Conservation (phyloP, 441 rosid genomes). For the Rhodomyrtus psidioides region DNA sequence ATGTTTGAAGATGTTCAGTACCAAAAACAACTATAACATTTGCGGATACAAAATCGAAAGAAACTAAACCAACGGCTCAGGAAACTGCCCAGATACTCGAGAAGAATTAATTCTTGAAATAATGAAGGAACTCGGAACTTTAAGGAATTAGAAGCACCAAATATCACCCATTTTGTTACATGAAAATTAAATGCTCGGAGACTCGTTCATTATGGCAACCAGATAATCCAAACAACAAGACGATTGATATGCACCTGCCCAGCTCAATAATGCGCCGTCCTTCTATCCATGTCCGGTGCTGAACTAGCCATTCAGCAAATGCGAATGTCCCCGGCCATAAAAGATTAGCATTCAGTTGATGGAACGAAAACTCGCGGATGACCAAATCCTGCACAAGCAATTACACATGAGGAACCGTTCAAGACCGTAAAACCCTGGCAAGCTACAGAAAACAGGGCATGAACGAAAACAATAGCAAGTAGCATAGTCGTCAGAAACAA, state of each 20-base stretch:
- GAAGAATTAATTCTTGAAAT: no score
- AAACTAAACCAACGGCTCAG: neutral
- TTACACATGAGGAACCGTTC: neutral
- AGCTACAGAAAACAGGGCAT: neutral
- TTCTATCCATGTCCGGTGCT: constrained; percentile 30
- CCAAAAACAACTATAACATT: neutral
- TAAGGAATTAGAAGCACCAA: neutral
- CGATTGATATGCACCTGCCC: constrained; percentile 49
- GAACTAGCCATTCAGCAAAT: constrained; percentile 83
- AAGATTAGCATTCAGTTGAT: constrained; percentile 88
- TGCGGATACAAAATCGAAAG: neutral
- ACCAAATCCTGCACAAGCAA: constrained; percentile 51
- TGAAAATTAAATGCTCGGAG: neutral
- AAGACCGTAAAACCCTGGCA: neutral
- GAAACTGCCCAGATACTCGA: neutral
- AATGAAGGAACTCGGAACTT: neutral
- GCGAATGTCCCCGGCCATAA: constrained; percentile 96
- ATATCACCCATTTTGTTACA: neutral
- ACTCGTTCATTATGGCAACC: neutral
- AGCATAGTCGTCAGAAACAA: neutral
- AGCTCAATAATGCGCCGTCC: constrained; percentile 70
- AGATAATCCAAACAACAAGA: neutral
- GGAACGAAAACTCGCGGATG: constrained; percentile 80
- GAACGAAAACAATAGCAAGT: neutral
- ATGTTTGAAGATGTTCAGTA: neutral